These are phyloP conservation scores for Podospora fimiseda DNA, from an alignment of 495 filamentous ascomycete species.

Conservation along the genomic window DNA sequence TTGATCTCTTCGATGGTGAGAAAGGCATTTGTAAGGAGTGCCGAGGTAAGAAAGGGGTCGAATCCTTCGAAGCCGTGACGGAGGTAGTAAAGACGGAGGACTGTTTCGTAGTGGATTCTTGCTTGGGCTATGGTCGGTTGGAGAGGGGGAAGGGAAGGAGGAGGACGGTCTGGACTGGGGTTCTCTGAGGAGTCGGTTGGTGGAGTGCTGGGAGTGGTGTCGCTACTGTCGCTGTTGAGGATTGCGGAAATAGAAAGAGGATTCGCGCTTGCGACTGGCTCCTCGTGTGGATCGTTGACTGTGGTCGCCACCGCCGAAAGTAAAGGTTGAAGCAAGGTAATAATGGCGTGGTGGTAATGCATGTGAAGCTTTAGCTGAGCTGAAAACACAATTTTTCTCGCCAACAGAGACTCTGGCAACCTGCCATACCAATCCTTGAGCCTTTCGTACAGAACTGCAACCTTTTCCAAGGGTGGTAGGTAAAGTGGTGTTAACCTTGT, in stretches of 20 bases:
- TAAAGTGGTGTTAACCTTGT: not conserved
- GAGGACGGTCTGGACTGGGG: too few relatives aligned
- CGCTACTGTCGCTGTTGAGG: not conserved
- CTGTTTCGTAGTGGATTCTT: constrained; percentile 26
- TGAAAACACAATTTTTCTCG: constrained; percentile 27
- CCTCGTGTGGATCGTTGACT: too few relatives aligned
- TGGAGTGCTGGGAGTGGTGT: not conserved
- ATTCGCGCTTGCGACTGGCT: constrained; percentile 11
- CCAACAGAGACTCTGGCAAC: constrained; percentile 27
- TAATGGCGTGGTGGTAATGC: constrained; percentile 20
- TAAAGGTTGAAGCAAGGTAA: constrained; percentile 17
- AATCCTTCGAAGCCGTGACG: constrained; percentile 32
- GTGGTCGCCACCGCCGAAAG: not conserved
- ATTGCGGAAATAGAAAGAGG: not conserved
- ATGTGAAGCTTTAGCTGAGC: constrained; percentile 33
- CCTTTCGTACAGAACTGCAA: constrained; percentile 23
- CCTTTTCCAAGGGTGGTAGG: constrained; percentile 11
- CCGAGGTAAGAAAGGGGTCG: constrained; percentile 27
- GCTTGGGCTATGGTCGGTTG: constrained; percentile 13
- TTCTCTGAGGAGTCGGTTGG: too few relatives aligned
- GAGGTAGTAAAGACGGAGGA: constrained; percentile 35
- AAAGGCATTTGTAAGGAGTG: constrained; percentile 24
- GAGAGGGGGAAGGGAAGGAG: not conserved
- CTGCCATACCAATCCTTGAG: constrained; percentile 19
- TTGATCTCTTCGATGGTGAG: constrained; percentile 21